Evolutionary conservation across 2,329 filamentous ascomycete genomes (phyloP).

Genomic region (Claviceps capensis): DNA sequence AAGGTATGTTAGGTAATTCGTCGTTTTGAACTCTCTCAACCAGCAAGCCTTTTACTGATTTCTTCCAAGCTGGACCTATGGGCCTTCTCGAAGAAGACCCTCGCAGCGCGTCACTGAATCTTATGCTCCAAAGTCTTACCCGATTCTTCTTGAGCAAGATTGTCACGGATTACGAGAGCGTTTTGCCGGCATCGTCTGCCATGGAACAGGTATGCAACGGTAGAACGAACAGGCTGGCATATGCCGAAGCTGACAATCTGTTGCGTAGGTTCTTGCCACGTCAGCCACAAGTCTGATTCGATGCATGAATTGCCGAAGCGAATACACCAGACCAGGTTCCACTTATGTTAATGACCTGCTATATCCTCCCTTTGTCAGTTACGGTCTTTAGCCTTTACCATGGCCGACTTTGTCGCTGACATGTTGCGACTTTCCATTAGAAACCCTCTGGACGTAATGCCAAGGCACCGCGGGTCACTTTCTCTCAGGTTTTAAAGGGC

Average conservation of each 20-base stretch:
- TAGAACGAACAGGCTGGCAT: not conserved
- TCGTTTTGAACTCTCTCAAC: not conserved
- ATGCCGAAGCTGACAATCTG: not conserved
- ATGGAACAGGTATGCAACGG: slow-evolving; percentile 51
- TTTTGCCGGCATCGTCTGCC: slow-evolving; percentile 44
- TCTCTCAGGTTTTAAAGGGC: slow-evolving; percentile 83
- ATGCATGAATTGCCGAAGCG: slow-evolving; percentile 77
- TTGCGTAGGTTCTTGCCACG: slow-evolving; percentile 43
- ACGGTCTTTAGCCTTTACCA: not conserved
- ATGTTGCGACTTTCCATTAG: slow-evolving; percentile 13
- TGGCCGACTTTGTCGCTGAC: not conserved
- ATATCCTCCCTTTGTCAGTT: slow-evolving; percentile 45
- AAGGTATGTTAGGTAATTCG: slow-evolving; percentile 33
- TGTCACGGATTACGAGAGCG: slow-evolving; percentile 58
- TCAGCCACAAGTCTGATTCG: slow-evolving; percentile 60
- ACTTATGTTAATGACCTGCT: slow-evolving; percentile 76
- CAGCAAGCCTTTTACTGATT: not conserved
- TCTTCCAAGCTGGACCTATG: slow-evolving; percentile 47
- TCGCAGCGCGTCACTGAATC: slow-evolving; percentile 57
- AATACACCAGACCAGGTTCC: slow-evolving; percentile 66
- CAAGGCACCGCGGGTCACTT: slow-evolving; percentile 46
- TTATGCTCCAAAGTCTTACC: slow-evolving; percentile 75
- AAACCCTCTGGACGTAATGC: slow-evolving; percentile 34
- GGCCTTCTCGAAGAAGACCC: slow-evolving; percentile 77
- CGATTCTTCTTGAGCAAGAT: slow-evolving; percentile 78